Evolutionary conservation across 1,139 yeast genomes (phyloP).

Genomic region (Suhomyces chickasaworum): DNA sequence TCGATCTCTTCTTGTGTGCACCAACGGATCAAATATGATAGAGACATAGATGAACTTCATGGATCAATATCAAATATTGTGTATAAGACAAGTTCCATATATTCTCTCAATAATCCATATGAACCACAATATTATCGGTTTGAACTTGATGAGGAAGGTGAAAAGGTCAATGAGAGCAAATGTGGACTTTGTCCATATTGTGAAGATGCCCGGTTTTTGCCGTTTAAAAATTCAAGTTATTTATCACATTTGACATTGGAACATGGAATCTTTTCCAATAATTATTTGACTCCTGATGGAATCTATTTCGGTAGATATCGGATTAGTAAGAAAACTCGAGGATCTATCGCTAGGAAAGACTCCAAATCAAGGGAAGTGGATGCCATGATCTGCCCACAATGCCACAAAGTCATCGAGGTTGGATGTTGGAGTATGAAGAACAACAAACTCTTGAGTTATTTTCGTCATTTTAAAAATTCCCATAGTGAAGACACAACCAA

Average conservation of each 20-base stretch:
- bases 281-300: conserved; percentile 30
- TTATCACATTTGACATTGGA: conserved; percentile 38
- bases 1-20: conserved; percentile 9
- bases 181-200: conserved; percentile 41
- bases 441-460: conserved; percentile 23
- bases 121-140: conserved; percentile 33
- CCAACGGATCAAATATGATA: conserved; percentile 12
- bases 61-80: conserved; percentile 18
- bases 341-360: background rate
- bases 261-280: conserved; percentile 39
- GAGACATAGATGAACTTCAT: conserved; percentile 13
- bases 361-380: conserved; percentile 14
- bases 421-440: conserved; percentile 23
- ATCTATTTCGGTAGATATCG: conserved; percentile 20
- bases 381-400: conserved; percentile 23
- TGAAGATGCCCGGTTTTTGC: conserved; percentile 31
- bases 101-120: conserved; percentile 25
- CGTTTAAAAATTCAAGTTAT: conserved; percentile 37
- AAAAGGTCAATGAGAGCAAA: conserved; percentile 24
- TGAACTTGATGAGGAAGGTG: conserved; percentile 25
- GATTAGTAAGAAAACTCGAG: conserved; percentile 3
- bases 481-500: conserved; percentile 14
- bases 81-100: conserved; percentile 25
- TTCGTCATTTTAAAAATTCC: conserved; percentile 22
- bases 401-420: conserved; percentile 21